These are phyloP conservation scores for Kuraishia molischiana DNA, from an alignment of 805 yeast genomes.

Conservation along the genomic window DNA sequence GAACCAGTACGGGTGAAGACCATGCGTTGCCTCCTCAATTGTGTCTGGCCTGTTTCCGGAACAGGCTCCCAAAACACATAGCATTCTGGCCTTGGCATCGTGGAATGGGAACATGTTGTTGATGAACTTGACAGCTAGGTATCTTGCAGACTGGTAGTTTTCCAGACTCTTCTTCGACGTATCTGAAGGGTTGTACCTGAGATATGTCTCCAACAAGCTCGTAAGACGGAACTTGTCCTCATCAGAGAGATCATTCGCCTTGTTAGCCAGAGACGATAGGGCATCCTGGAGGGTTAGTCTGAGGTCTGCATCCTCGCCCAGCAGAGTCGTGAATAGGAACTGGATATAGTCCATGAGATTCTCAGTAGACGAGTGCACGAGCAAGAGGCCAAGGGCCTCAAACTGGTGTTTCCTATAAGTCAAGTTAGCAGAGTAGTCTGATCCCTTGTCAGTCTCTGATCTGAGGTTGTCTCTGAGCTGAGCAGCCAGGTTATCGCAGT, in stretches of 20 bases:
- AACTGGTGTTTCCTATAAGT: conserved; percentile 56
- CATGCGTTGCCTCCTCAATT: conserved; percentile 69
- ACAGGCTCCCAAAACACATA: conserved; percentile 58
- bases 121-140: conserved; percentile 52
- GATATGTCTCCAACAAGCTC: conserved; percentile 16
- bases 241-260: conserved; percentile 29
- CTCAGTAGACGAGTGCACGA: conserved; percentile 17
- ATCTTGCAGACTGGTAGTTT: conserved; percentile 43
- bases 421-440: conserved; percentile 10
- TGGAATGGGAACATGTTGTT: conserved; percentile 56
- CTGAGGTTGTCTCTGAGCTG: conserved; percentile 42
- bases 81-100: conserved; percentile 56
- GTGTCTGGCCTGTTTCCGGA: conserved; percentile 57
- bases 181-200: not conserved
- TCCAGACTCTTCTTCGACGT: conserved; percentile 4
- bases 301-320: conserved; percentile 52
- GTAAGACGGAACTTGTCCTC: conserved; percentile 33
- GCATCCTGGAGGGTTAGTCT: conserved; percentile 65
- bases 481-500: conserved; percentile 32
- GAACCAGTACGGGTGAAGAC: conserved; percentile 80
- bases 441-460: conserved; percentile 19
- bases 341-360: conserved; percentile 22
- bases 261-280: conserved; percentile 46
- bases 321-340: conserved; percentile 63
- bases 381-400: conserved; percentile 66